These are phyloP conservation scores for Moricandia moricandioides DNA, from an alignment of 345 rosid genomes.

Conservation along the genomic window DNA sequence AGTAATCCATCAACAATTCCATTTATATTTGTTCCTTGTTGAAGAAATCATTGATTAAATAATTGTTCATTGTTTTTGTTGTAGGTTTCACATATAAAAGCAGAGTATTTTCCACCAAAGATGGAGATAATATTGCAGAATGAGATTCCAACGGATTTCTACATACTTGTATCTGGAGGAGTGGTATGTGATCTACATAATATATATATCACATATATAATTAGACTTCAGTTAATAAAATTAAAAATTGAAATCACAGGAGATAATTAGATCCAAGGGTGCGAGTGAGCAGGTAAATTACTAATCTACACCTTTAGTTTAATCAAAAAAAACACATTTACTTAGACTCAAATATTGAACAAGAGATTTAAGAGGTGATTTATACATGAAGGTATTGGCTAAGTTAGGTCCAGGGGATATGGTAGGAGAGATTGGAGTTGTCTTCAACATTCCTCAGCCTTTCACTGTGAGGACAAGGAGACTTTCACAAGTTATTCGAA, in stretches of 20 bases:
- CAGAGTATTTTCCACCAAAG: slow-evolving; percentile 91
- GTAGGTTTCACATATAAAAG: slow-evolving; percentile 79
- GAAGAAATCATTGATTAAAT: background rate
- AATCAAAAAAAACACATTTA: background rate
- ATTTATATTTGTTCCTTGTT: background rate
- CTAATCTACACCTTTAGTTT: background rate
- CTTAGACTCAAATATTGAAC: background rate
- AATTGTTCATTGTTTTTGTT: slow-evolving; percentile 5
- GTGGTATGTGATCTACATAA: slow-evolving; percentile 49
- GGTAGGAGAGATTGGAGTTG: slow-evolving; percentile 91
- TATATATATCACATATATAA: background rate
- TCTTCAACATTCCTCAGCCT: slow-evolving; percentile 92
- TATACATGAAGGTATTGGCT: slow-evolving; percentile 49
- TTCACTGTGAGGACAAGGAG: slow-evolving; percentile 52
- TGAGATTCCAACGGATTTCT: slow-evolving; percentile 90
- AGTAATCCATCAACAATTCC: slow-evolving; percentile 35
- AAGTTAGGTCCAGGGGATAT: slow-evolving; percentile 67
- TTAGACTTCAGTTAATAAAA: slow-evolving; percentile 18
- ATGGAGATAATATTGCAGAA: slow-evolving; percentile 85
- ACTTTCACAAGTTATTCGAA: slow-evolving; percentile 84
- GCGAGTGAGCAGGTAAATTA: slow-evolving; percentile 73
- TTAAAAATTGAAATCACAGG: slow-evolving; percentile 47
- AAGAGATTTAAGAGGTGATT: background rate
- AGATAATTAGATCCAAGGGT: slow-evolving; percentile 60
- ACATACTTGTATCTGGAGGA: slow-evolving; percentile 80